Conservation (phyloP, 2,329 filamentous ascomycete genomes). For the Epichloe bromicola region DNA sequence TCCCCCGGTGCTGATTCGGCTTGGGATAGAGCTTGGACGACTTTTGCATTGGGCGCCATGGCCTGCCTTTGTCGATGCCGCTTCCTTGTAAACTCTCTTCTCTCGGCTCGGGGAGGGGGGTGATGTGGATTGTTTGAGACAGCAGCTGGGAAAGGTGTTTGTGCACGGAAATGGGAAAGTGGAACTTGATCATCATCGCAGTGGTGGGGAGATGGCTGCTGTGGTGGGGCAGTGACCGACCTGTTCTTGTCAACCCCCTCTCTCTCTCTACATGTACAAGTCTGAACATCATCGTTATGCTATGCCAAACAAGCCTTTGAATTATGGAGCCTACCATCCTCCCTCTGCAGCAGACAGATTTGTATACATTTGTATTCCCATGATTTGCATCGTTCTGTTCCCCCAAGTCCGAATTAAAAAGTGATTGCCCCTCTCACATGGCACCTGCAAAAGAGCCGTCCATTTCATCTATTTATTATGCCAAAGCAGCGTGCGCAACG, state of each 20-base stretch:
- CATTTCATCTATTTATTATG: conserved; percentile 52
- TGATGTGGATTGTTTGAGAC: no score
- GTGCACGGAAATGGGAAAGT: background rate
- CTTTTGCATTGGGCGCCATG: conserved; percentile 27
- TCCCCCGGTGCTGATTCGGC: conserved; percentile 25
- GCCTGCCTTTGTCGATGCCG: conserved; percentile 1
- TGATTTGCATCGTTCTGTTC: background rate
- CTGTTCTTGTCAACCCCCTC: no score
- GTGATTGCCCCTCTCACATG: background rate
- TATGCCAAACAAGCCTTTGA: background rate
- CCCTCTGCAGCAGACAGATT: background rate
- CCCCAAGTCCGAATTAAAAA: background rate
- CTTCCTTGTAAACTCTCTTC: no score
- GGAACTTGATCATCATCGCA: no score
- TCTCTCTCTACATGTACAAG: no score
- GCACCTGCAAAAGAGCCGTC: background rate
- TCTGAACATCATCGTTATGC: background rate
- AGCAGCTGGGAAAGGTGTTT: background rate
- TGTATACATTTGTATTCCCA: background rate
- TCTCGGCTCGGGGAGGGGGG: no score
- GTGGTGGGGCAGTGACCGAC: no score
- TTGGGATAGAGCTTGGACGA: conserved; percentile 30
- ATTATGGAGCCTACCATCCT: background rate
- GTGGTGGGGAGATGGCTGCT: no score
- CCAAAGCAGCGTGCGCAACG: conserved; percentile 69